phyloP scores from a whole-genome alignment of 2,329 filamentous ascomycete species.

The Penicillium sp. region DNA sequence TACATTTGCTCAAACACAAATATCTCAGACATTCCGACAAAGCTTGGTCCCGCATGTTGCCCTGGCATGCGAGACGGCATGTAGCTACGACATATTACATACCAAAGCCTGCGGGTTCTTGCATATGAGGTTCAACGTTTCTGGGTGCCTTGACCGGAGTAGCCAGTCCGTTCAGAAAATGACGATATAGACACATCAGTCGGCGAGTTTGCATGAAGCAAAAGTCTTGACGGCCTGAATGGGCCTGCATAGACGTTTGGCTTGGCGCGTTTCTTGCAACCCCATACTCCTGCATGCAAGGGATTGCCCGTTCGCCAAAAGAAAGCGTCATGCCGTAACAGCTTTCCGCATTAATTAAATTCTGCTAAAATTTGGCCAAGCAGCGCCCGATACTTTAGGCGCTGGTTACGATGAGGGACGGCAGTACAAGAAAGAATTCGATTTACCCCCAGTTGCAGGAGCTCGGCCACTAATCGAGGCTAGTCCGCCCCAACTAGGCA shows the following conservation, averaged over 20 bases:
- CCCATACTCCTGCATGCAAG: not conserved
- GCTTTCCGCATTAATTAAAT: not conserved
- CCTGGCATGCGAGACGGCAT: constrained; percentile 19
- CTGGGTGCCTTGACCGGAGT: not conserved
- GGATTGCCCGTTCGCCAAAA: not conserved
- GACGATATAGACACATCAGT: not conserved
- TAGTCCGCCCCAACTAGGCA: constrained; percentile 13
- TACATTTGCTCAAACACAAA: constrained; percentile 1
- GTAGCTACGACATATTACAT: constrained; percentile 21
- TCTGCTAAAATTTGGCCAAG: not conserved
- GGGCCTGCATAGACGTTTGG: not conserved
- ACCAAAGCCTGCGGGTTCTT: not conserved
- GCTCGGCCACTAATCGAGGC: not conserved
- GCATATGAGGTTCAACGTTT: not conserved
- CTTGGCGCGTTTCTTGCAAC: not conserved
- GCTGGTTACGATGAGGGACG: not conserved
- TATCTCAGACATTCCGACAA: constrained; percentile 16
- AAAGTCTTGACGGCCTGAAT: not conserved
- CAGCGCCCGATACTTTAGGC: not conserved
- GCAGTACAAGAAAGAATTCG: not conserved
- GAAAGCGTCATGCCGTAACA: not conserved
- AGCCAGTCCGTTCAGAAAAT: not conserved
- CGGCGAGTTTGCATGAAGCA: not conserved
- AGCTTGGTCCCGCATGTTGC: constrained; percentile 19
- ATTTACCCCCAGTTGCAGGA: not conserved